These are phyloP conservation scores for Populus ilicifolia DNA, from an alignment of 345 rosid genomes.

Conservation along the genomic window DNA sequence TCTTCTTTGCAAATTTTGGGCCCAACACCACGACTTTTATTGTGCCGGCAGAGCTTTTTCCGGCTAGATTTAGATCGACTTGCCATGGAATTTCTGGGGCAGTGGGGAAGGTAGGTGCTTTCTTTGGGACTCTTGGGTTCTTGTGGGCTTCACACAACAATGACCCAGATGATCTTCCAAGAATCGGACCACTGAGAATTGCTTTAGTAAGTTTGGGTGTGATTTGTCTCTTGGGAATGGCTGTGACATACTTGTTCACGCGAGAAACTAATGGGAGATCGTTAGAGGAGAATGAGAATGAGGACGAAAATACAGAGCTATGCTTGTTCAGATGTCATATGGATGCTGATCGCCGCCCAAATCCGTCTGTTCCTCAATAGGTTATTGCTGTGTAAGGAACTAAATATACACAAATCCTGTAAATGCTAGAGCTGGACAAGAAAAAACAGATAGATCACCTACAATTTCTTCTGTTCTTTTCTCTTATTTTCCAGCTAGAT, in stretches of 20 bases:
- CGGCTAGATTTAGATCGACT: conserved; percentile 75
- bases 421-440: not conserved
- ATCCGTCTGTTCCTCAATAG: not conserved
- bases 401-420: not conserved
- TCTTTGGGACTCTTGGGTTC: conserved; percentile 59
- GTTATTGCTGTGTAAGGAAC: not conserved
- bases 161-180: not conserved
- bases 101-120: conserved; percentile 65
- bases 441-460: not conserved
- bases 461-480: not conserved
- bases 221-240: conserved; percentile 52
- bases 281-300: conserved; percentile 60
- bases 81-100: conserved; percentile 84
- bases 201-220: conserved; percentile 44
- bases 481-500: not conserved
- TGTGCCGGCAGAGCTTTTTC: conserved; percentile 76
- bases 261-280: conserved; percentile 71
- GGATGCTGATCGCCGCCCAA: not conserved
- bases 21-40: conserved; percentile 82
- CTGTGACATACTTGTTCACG: conserved; percentile 44
- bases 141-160: conserved; percentile 37
- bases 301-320: conserved; percentile 4
- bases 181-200: conserved; percentile 23
- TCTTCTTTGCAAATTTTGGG: conserved; percentile 81
- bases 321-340: not conserved